phyloP scores from a whole-genome alignment of 2,329 filamentous ascomycete genomes.

The Coniochaeta sp. region DNA sequence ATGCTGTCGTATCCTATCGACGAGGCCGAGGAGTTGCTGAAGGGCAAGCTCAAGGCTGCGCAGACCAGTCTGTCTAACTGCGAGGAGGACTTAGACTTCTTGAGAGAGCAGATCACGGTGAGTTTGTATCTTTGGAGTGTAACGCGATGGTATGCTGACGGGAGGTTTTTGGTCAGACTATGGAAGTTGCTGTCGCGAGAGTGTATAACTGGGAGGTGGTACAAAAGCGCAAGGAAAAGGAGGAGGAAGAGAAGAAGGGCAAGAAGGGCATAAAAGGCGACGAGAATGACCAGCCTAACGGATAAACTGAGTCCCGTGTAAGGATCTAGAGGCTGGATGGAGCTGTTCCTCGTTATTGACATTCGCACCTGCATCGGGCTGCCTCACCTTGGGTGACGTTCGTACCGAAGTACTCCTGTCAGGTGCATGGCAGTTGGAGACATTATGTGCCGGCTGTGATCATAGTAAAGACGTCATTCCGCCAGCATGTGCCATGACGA shows the following conservation, averaged over 20 bases:
- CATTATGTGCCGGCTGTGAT: background rate
- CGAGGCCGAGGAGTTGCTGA: conserved; percentile 75
- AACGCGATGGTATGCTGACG: conserved; percentile 9
- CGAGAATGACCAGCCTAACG: conserved; percentile 23
- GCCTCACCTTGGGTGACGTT: background rate
- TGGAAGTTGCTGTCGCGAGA: conserved; percentile 91
- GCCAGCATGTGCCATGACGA: conserved; percentile 6
- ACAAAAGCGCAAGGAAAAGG: conserved; percentile 86
- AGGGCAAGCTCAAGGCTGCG: conserved; percentile 70
- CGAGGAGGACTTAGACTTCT: conserved; percentile 92
- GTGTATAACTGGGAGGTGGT: conserved; percentile 99
- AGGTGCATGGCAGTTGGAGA: conserved; percentile 6
- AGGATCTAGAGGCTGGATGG: background rate
- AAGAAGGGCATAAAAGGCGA: conserved; percentile 32
- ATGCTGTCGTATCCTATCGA: conserved; percentile 92
- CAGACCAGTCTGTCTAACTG: conserved; percentile 78
- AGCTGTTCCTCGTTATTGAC: background rate
- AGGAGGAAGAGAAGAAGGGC: conserved; percentile 44
- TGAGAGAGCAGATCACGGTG: conserved; percentile 94
- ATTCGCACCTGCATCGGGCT: no score
- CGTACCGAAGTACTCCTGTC: background rate
- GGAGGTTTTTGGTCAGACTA: conserved; percentile 51
- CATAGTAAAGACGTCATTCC: conserved; percentile 3
- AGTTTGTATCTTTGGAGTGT: conserved; percentile 15
- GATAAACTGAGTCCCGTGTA: conserved; percentile 9